Evolutionary conservation across 352 stramenopile species (phyloP).

Genomic region (Phytophthora macrochlamydospora): DNA sequence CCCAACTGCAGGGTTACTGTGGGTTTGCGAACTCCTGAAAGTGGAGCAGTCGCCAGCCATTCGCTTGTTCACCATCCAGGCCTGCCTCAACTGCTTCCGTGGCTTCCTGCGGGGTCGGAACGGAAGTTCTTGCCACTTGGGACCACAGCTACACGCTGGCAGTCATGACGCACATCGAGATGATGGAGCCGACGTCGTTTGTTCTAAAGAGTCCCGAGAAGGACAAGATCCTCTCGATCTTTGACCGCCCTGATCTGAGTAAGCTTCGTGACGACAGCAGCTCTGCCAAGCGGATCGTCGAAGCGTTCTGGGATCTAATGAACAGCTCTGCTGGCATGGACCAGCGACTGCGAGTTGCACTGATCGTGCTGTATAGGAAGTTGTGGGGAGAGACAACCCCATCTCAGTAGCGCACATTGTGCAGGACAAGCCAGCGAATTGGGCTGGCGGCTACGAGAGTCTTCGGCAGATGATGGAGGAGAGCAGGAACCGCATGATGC

Average conservation of each 20-base stretch:
- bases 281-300: constrained; percentile 65
- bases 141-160: constrained; percentile 84
- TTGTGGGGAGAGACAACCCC: constrained; percentile 83
- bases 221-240: constrained; percentile 69
- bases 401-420: constrained; percentile 83
- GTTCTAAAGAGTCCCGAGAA: constrained; percentile 77
- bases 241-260: constrained; percentile 57
- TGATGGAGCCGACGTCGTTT: constrained; percentile 77
- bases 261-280: constrained; percentile 81
- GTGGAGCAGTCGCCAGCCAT: constrained; percentile 71
- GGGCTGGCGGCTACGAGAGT: constrained; percentile 82
- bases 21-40: constrained; percentile 68
- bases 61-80: constrained; percentile 76
- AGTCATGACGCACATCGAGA: constrained; percentile 78
- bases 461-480: constrained; percentile 86
- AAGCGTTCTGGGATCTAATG: constrained; percentile 81
- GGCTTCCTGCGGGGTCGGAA: constrained; percentile 74
- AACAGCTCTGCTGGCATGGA: constrained; percentile 64
- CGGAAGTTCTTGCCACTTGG: constrained; percentile 79
- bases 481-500: constrained; percentile 66
- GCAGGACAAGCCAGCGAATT: constrained; percentile 78
- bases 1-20: constrained; percentile 69
- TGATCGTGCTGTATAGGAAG: constrained; percentile 80
- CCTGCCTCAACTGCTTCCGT: constrained; percentile 82
- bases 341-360: constrained; percentile 73